Percentiles rank a stretch among this genome's conserved stretches.
These are phyloP conservation scores for Cyberlindnera saturnus DNA, from an alignment of 805 yeast genomes.

Conservation along the genomic window DNA sequence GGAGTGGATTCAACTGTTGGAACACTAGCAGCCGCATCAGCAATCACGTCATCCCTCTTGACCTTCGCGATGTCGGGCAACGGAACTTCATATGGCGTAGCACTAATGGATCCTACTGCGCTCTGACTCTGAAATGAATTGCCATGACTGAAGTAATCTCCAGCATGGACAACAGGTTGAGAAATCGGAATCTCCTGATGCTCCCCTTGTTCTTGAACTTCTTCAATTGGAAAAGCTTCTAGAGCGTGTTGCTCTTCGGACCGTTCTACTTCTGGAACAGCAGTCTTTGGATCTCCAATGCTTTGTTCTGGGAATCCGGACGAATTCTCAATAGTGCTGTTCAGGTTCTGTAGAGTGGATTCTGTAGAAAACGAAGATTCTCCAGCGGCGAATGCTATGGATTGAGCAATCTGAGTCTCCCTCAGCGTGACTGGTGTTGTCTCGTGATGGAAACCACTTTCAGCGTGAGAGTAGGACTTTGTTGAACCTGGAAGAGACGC, in stretches of 20 bases:
- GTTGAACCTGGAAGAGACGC: no score
- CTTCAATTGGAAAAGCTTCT: not conserved
- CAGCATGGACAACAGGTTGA: not conserved
- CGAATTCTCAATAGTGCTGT: not conserved
- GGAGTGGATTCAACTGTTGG: not conserved
- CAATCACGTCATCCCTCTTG: not conserved
- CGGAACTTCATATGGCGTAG: slow-evolving; percentile 13
- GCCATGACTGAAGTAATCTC: not conserved
- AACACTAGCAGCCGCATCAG: not conserved
- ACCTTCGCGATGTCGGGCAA: slow-evolving; percentile 1
- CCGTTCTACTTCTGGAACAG: no score
- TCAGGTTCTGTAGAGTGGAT: not conserved
- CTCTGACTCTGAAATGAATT: slow-evolving; percentile 6
- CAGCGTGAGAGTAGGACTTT: no score
- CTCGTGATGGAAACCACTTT: no score
- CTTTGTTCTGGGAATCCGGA: not conserved
- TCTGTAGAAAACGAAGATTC: slow-evolving; percentile 7
- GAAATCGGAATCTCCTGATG: not conserved
- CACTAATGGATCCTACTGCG: slow-evolving; percentile 12
- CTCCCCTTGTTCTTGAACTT: not conserved
- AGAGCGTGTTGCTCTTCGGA: no score
- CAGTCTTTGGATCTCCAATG: not conserved
- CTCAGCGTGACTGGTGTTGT: no score
- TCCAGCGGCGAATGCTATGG: not conserved
- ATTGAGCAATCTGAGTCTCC: not conserved